Percentiles rank a stretch among this genome's conserved stretches.
Evolutionary conservation across 257 asterid species (phyloP).

Genomic region (Ehretia macrophylla): DNA sequence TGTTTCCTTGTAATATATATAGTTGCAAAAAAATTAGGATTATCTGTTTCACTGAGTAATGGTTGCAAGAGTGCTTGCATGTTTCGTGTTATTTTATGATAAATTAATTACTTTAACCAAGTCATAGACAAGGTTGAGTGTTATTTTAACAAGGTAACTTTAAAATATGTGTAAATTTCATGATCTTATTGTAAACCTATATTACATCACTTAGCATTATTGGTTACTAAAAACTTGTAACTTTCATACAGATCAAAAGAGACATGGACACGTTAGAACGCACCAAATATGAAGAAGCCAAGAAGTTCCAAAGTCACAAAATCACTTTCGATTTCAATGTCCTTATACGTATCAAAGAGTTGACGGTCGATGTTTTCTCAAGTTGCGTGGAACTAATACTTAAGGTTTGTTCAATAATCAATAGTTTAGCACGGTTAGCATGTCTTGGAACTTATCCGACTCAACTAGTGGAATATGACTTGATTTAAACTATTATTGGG

Average conservation of each 20-base stretch:
- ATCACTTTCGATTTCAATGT: constrained; percentile 71
- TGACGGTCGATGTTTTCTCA: constrained; percentile 79
- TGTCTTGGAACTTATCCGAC: neutral
- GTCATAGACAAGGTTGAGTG: too few relatives aligned
- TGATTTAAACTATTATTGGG: neutral
- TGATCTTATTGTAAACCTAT: too few relatives aligned
- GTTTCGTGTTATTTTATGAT: too few relatives aligned
- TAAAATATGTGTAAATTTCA: too few relatives aligned
- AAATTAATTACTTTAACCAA: too few relatives aligned
- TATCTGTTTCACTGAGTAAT: too few relatives aligned
- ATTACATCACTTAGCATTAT: too few relatives aligned
- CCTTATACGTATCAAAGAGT: constrained; percentile 71
- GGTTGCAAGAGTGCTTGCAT: too few relatives aligned
- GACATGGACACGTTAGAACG: constrained; percentile 77
- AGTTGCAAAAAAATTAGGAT: too few relatives aligned
- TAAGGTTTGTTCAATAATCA: constrained; percentile 73
- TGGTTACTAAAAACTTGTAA: constrained; percentile 11
- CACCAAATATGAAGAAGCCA: constrained; percentile 73
- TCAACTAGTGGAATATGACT: too few relatives aligned
- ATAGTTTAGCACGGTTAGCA: neutral
- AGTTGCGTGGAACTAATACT: constrained; percentile 82
- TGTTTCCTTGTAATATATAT: too few relatives aligned
- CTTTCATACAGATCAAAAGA: constrained; percentile 56
- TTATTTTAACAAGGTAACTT: too few relatives aligned
- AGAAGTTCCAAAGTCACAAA: constrained; percentile 66